Evolutionary conservation across 148 eudicot genomes (phyloP).

Genomic region (Persicaria maculosa): DNA sequence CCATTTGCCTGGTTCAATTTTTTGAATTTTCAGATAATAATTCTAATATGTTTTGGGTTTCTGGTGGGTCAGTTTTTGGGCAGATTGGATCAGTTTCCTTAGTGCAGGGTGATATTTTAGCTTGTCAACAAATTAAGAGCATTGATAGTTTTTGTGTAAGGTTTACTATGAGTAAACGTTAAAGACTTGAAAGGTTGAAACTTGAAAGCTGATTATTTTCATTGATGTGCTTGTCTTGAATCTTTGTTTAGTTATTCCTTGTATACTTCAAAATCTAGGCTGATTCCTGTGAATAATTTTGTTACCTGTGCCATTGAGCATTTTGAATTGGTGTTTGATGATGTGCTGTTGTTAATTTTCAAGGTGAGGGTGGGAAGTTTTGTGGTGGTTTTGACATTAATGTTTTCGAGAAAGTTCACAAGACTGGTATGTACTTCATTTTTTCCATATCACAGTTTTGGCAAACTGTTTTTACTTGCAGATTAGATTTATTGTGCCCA

Average conservation of each 20-base stretch:
- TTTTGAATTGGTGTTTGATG: constrained; percentile 5
- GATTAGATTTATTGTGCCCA: not conserved
- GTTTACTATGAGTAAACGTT: not conserved
- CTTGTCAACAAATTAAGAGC: not conserved
- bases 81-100: too few species aligned
- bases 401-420: constrained; percentile 61
- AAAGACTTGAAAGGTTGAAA: not conserved
- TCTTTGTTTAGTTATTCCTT: not conserved
- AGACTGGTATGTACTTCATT: constrained; percentile 46
- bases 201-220: not conserved
- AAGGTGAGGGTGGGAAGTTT: constrained; percentile 70
- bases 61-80: too few species aligned
- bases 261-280: not conserved
- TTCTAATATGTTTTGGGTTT: too few species aligned
- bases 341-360: constrained; percentile 10
- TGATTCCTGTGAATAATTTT: not conserved
- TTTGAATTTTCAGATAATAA: not conserved
- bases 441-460: not conserved
- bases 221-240: not conserved
- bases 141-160: not conserved
- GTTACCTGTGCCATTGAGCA: not conserved
- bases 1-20: not conserved
- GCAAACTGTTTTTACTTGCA: not conserved
- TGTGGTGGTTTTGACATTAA: constrained; percentile 89
- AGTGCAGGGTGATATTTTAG: not conserved